These are phyloP conservation scores for Chaetoceros tenuissimus DNA, from an alignment of 108 stramenopile genomes.

Conservation along the genomic window DNA sequence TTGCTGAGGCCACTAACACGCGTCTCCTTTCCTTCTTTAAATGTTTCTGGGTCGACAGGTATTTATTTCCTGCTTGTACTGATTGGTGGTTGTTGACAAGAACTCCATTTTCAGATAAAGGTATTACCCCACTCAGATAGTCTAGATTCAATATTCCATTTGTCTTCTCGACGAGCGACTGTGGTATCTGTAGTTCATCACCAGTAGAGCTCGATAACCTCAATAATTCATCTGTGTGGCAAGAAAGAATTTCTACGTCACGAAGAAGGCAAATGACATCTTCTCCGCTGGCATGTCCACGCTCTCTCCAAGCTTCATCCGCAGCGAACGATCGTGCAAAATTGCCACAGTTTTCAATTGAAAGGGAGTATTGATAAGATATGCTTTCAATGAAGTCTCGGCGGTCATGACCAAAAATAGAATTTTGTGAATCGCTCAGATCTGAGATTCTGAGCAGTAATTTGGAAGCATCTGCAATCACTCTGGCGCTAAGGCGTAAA, in stretches of 20 bases:
- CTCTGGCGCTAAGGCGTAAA: conserved; percentile 46
- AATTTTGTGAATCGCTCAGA: conserved; percentile 5
- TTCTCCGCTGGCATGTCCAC: conserved; percentile 64
- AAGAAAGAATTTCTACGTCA: conserved; percentile 23
- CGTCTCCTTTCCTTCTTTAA: conserved; percentile 56
- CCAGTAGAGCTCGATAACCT: background rate
- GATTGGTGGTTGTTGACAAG: conserved; percentile 6
- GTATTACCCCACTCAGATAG: conserved; percentile 7
- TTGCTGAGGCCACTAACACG: conserved; percentile 66
- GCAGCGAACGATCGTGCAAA: conserved; percentile 82
- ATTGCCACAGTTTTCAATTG: conserved; percentile 83
- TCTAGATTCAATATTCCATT: conserved; percentile 14
- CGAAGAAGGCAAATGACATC: conserved; percentile 49
- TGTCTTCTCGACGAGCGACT: conserved; percentile 6
- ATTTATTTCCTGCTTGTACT: conserved; percentile 29
- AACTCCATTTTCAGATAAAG: background rate
- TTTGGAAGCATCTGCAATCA: conserved; percentile 39
- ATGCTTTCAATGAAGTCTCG: conserved; percentile 27
- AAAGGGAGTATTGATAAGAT: conserved; percentile 60
- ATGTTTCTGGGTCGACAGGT: conserved; percentile 39
- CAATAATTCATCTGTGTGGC: background rate
- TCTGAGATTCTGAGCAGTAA: conserved; percentile 27
- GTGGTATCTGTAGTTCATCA: background rate
- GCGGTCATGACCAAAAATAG: conserved; percentile 4
- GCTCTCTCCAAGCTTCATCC: conserved; percentile 68